phyloP scores from a whole-genome alignment of 768 basidiomycete genomes.

The Pisolithus orientalis region DNA sequence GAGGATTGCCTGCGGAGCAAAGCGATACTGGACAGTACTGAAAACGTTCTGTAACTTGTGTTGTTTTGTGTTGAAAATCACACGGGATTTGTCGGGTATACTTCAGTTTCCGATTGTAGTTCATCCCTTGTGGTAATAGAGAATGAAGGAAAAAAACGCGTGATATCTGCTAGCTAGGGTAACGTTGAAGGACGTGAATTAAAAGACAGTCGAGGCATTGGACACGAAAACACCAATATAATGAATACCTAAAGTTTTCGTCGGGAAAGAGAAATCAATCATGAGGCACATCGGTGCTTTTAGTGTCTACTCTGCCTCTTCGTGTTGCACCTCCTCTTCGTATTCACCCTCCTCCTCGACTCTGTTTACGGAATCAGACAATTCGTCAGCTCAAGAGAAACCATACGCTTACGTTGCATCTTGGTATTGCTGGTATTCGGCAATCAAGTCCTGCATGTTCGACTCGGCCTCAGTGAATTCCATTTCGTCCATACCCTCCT shows the following conservation, averaged over 20 bases:
- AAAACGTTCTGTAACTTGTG: background rate
- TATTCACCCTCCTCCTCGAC: constrained; percentile 87
- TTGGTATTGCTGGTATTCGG: constrained; percentile 97
- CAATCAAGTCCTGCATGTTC: constrained; percentile 98
- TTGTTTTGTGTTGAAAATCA: background rate
- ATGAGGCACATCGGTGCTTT: constrained; percentile 14
- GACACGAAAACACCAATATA: constrained; percentile 27
- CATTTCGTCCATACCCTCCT: constrained; percentile 99
- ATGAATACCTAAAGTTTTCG: constrained; percentile 30
- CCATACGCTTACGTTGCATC: constrained; percentile 74
- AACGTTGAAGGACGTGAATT: constrained; percentile 24
- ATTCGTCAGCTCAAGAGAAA: background rate
- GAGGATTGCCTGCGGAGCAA: background rate
- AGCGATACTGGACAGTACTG: background rate
- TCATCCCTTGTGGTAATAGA: background rate
- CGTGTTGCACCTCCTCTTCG: constrained; percentile 65
- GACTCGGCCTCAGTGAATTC: constrained; percentile 99
- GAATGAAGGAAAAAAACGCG: constrained; percentile 10
- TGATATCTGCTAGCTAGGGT: constrained; percentile 22
- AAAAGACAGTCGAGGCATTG: constrained; percentile 21
- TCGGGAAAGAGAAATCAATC: constrained; percentile 21
- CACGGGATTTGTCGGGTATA: background rate
- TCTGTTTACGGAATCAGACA: constrained; percentile 32
- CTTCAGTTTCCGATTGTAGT: constrained; percentile 1
- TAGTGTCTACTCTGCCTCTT: constrained; percentile 49